Conservation (phyloP, 1,284 basidiomycete species). For the Rhodotorula sp. region DNA sequence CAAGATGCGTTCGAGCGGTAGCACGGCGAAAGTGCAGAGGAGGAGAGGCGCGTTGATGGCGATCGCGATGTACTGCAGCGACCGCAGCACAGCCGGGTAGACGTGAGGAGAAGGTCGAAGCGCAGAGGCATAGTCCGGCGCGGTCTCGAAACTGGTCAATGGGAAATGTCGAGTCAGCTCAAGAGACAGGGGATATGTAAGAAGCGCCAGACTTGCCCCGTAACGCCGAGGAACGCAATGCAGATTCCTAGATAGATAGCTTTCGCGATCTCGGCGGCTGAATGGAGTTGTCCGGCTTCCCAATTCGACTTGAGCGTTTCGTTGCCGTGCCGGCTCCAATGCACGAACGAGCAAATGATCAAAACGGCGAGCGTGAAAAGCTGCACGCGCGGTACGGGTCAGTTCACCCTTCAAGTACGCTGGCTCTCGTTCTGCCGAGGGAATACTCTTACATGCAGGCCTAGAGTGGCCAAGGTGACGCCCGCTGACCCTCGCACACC, state of each 20-base stretch:
- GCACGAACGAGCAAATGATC: conserved; percentile 55
- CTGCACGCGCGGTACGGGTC: conserved; percentile 39
- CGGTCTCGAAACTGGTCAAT: conserved; percentile 53
- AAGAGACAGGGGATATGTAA: background rate
- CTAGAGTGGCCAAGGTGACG: conserved; percentile 59
- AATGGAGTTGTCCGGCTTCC: conserved; percentile 49
- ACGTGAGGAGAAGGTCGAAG: conserved; percentile 55
- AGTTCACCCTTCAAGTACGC: background rate
- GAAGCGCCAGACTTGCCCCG: conserved; percentile 54
- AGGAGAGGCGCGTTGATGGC: conserved; percentile 60
- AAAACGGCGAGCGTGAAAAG: conserved; percentile 60
- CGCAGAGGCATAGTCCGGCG: conserved; percentile 63
- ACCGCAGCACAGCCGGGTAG: conserved; percentile 62
- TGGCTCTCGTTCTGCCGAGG: background rate
- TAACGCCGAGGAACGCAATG: conserved; percentile 66
- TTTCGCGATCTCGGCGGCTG: conserved; percentile 49
- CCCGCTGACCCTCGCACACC: conserved; percentile 56
- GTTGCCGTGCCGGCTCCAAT: conserved; percentile 59
- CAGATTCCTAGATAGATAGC: conserved; percentile 65
- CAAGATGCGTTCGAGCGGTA: conserved; percentile 58
- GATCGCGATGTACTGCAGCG: conserved; percentile 63
- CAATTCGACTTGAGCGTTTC: conserved; percentile 60
- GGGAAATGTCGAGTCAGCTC: background rate
- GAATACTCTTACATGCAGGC: conserved; percentile 58
- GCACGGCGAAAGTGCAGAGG: conserved; percentile 60